phyloP scores from a whole-genome alignment of 495 filamentous ascomycete species.

The Xylaria acuta region DNA sequence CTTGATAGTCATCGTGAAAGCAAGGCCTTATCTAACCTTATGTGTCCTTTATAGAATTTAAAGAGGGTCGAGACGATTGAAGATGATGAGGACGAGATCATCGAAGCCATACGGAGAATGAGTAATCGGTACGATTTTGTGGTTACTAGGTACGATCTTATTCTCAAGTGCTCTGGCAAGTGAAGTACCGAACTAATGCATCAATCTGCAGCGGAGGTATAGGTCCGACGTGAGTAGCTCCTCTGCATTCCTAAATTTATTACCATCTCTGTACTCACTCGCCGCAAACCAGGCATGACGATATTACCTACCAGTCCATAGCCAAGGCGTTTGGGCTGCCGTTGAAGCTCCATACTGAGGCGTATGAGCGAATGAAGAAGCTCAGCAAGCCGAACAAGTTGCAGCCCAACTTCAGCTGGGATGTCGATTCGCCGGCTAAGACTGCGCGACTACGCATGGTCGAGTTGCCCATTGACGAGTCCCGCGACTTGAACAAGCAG shows the following conservation, averaged over 20 bases:
- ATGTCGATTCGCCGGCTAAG: slow-evolving; percentile 75
- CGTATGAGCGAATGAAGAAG: slow-evolving; percentile 81
- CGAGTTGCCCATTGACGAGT: slow-evolving; percentile 76
- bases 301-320: slow-evolving; percentile 95
- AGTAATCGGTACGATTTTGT: slow-evolving; percentile 89
- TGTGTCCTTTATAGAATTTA: slow-evolving; percentile 58
- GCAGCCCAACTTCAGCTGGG: slow-evolving; percentile 83
- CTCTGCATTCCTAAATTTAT: not conserved
- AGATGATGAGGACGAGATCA: slow-evolving; percentile 88
- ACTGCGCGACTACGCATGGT: slow-evolving; percentile 90
- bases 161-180: not conserved
- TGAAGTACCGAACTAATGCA: slow-evolving; percentile 9
- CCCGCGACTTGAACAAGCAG: slow-evolving; percentile 64
- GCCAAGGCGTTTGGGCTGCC: slow-evolving; percentile 84
- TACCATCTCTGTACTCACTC: slow-evolving; percentile 29
- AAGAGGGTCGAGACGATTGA: slow-evolving; percentile 91
- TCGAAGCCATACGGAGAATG: slow-evolving; percentile 86
- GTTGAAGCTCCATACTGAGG: slow-evolving; percentile 74
- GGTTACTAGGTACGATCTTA: slow-evolving; percentile 66
- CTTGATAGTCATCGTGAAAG: not conserved
- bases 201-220: slow-evolving; percentile 74
- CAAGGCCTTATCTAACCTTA: not conserved
- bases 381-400: slow-evolving; percentile 73
- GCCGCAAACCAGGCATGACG: slow-evolving; percentile 76
- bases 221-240: slow-evolving; percentile 75